These are phyloP conservation scores for Bretziella fagacearum DNA, from an alignment of 2,329 filamentous ascomycete species.

Conservation along the genomic window DNA sequence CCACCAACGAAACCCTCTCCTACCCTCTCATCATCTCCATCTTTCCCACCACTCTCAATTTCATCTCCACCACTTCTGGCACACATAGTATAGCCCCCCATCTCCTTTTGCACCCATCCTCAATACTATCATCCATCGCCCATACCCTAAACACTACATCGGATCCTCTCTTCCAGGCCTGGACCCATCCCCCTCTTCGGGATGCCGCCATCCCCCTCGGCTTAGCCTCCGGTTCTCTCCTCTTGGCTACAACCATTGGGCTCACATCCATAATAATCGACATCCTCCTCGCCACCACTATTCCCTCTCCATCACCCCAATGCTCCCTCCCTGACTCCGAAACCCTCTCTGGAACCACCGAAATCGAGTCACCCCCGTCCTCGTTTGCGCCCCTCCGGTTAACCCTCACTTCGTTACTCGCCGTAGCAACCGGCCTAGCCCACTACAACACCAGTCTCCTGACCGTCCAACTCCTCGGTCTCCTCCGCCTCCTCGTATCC, in stretches of 20 bases:
- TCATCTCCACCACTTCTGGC: background rate
- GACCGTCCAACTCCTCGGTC: slow-evolving; percentile 5
- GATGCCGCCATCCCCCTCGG: background rate
- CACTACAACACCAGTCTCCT: slow-evolving; percentile 7
- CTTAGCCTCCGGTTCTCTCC: no score
- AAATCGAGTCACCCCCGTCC: background rate
- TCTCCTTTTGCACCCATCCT: background rate
- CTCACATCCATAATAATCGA: no score
- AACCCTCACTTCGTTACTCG: background rate
- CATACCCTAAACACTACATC: background rate
- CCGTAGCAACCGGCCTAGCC: background rate
- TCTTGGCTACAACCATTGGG: no score
- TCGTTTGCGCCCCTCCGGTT: slow-evolving; percentile 1
- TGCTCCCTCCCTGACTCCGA: no score
- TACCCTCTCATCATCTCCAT: background rate
- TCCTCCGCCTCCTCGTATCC: background rate
- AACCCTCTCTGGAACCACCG: background rate
- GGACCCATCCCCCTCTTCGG: background rate
- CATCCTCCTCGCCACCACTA: no score
- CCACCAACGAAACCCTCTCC: background rate
- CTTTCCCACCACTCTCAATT: background rate
- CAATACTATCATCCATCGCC: background rate
- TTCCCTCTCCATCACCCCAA: no score
- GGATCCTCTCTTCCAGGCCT: background rate
- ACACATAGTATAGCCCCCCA: background rate